A percentile compares a stretch with the other conserved stretches of the same genome.
Evolutionary conservation across 352 stramenopile species (phyloP).

Genomic region (Phytophthora syringae): DNA sequence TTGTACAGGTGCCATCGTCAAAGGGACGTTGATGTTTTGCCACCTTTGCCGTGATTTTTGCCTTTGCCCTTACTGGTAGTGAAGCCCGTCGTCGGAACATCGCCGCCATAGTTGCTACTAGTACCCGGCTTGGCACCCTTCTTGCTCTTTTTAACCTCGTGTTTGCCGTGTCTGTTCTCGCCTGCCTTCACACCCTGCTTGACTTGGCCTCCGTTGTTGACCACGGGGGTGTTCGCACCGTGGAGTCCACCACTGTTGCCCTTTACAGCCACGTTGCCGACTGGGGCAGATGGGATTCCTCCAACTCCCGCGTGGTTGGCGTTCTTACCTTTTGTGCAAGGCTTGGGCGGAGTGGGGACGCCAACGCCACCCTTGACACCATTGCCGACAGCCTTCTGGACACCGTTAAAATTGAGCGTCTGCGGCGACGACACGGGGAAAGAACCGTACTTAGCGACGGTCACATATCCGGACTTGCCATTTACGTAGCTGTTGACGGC

Average conservation of each 20-base stretch:
- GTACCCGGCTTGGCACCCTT: background rate
- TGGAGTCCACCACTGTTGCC: slow-evolving; percentile 14
- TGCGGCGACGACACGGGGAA: slow-evolving; percentile 4
- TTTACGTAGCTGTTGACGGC: background rate
- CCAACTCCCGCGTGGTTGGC: slow-evolving; percentile 4
- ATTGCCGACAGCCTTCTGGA: slow-evolving; percentile 8
- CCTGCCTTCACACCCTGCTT: background rate
- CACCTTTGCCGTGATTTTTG: background rate
- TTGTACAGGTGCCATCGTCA: background rate
- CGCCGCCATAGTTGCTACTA: background rate
- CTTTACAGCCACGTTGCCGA: background rate
- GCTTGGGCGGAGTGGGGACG: background rate
- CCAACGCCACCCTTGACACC: slow-evolving; percentile 1
- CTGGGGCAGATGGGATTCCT: background rate
- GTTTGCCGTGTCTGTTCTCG: background rate
- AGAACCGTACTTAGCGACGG: slow-evolving; percentile 5
- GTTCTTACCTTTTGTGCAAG: background rate
- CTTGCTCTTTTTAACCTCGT: background rate
- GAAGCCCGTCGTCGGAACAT: slow-evolving; percentile 4
- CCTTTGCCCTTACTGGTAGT: slow-evolving; percentile 5
- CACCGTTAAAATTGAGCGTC: background rate
- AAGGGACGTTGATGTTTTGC: background rate
- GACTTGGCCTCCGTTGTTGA: background rate
- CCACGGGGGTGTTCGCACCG: background rate
- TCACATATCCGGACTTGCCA: slow-evolving; percentile 4